These are phyloP conservation scores for Globisporangium nunn DNA, from an alignment of 352 stramenopile genomes.

Conservation along the genomic window DNA sequence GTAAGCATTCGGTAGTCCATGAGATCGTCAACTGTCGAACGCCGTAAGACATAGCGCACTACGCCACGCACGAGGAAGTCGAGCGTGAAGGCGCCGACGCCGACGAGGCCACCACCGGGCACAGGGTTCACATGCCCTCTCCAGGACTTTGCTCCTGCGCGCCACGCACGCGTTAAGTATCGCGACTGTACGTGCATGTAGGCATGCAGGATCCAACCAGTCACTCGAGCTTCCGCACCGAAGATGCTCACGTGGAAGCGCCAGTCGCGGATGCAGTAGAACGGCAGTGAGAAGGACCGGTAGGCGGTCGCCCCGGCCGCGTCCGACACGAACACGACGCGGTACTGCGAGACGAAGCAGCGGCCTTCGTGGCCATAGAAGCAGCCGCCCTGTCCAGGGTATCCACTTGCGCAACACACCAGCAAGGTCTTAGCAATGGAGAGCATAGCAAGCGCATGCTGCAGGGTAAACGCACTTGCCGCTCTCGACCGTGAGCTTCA, in stretches of 20 bases:
- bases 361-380: conserved; percentile 65
- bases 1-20: background rate
- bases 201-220: too few relatives aligned
- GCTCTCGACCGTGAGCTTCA: conserved; percentile 72
- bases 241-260: conserved; percentile 51
- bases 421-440: background rate
- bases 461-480: conserved; percentile 42
- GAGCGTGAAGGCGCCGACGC: conserved; percentile 51
- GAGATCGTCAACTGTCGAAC: background rate
- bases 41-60: background rate
- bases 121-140: conserved; percentile 62
- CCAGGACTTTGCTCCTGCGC: conserved; percentile 51
- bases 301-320: conserved; percentile 30
- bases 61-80: conserved; percentile 40
- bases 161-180: background rate
- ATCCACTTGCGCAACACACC: conserved; percentile 29
- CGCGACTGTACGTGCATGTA: too few relatives aligned
- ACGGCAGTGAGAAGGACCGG: conserved; percentile 68
- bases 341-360: conserved; percentile 77
- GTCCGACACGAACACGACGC: conserved; percentile 59
- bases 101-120: conserved; percentile 56
- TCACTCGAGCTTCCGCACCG: conserved; percentile 21
- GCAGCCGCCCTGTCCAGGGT: conserved; percentile 74
- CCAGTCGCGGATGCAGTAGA: conserved; percentile 75
- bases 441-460: background rate